Evolutionary conservation across 2,329 filamentous ascomycete genomes (phyloP).

Genomic region (Microdochium paspali): DNA sequence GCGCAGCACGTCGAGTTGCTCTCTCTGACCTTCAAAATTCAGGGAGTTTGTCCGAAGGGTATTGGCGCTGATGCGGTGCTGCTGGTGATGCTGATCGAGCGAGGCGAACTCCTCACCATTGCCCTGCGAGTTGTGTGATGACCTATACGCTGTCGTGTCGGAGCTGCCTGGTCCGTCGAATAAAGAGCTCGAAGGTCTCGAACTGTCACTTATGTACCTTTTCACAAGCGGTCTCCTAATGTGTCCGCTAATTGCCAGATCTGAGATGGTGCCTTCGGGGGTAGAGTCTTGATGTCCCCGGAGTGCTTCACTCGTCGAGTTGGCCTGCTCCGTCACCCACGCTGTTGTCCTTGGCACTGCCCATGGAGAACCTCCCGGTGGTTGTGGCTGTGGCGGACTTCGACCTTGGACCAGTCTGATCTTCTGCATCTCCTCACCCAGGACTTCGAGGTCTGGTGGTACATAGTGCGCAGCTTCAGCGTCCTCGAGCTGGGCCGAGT

Average conservation of each 20-base stretch:
- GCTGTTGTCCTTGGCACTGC: slow-evolving; percentile 1
- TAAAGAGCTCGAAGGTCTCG: background rate
- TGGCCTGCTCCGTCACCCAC: slow-evolving; percentile 3
- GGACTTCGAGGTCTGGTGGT: background rate
- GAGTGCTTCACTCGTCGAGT: background rate
- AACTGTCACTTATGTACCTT: background rate
- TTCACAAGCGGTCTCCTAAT: background rate
- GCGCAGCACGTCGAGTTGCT: background rate
- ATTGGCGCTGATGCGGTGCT: too few species aligned
- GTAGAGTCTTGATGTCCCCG: background rate
- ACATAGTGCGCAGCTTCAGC: background rate
- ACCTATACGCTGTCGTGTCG: background rate
- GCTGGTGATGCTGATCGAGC: background rate
- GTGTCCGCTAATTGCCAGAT: background rate
- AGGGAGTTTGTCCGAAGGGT: background rate
- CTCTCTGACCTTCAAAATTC: background rate
- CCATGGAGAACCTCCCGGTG: background rate
- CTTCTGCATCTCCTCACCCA: background rate
- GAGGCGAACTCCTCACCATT: background rate
- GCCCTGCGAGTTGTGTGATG: slow-evolving; percentile 1
- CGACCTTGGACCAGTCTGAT: background rate
- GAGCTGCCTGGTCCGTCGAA: slow-evolving; percentile 1
- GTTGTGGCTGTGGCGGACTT: background rate
- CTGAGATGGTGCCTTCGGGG: slow-evolving; percentile 1
- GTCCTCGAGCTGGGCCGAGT: background rate